Percentiles rank a stretch among this genome's conserved stretches.
Evolutionary conservation across 768 basidiomycete species (phyloP).

Genomic region (Tylopilus subfusipes): DNA sequence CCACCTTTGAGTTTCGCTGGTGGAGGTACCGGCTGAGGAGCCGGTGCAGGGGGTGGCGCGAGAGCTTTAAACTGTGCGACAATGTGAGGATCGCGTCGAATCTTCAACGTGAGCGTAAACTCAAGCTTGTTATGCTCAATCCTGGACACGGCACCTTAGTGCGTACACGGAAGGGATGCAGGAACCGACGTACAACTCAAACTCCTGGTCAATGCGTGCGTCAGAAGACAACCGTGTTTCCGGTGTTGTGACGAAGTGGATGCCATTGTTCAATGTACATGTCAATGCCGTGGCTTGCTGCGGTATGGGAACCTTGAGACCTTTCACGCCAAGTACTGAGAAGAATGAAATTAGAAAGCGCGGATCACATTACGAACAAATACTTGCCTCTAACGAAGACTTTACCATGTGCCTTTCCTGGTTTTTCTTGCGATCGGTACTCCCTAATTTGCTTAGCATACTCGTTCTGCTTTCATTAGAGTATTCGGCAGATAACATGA

Average conservation of each 20-base stretch:
- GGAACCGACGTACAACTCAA: conserved; percentile 67
- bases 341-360: background rate
- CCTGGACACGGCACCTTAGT: conserved; percentile 35
- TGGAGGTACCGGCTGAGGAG: conserved; percentile 41
- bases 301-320: conserved; percentile 75
- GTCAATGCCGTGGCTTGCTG: conserved; percentile 69
- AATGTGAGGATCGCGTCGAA: conserved; percentile 85
- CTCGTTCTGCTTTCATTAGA: conserved; percentile 65
- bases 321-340: conserved; percentile 72
- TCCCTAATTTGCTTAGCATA: conserved; percentile 88
- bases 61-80: conserved; percentile 70
- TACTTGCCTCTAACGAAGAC: conserved; percentile 86
- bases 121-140: conserved; percentile 94
- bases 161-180: background rate
- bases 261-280: conserved; percentile 93
- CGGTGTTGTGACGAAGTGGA: conserved; percentile 91
- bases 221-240: conserved; percentile 59
- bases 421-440: conserved; percentile 70
- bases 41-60: conserved; percentile 43
- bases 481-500: background rate
- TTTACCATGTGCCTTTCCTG: conserved; percentile 82
- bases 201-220: conserved; percentile 78
- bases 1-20: conserved; percentile 56
- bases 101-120: conserved; percentile 86
- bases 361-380: background rate